Evolutionary conservation across 1,139 yeast genomes (phyloP).

Genomic region (Saccharomycopsis crataegensis): DNA sequence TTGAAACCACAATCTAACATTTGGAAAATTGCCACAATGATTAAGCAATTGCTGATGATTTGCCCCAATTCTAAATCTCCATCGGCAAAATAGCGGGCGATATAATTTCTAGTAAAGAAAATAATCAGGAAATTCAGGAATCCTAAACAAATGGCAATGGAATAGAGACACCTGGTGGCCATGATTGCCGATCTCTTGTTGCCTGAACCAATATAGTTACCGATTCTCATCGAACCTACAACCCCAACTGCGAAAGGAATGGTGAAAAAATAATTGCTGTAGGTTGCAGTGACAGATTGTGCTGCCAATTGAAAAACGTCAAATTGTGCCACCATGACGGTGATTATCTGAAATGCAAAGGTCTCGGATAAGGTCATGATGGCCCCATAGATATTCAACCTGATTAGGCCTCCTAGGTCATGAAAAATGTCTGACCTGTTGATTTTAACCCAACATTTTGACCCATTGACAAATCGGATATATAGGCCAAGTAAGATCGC

Average conservation of each 20-base stretch:
- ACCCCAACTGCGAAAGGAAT: conserved; percentile 69
- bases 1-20: conserved; percentile 44
- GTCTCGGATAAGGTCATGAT: conserved; percentile 63
- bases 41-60: conserved; percentile 42
- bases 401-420: conserved; percentile 47
- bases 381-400: conserved; percentile 53
- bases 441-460: conserved; percentile 50
- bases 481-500: conserved; percentile 40
- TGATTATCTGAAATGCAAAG: conserved; percentile 60
- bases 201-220: conserved; percentile 72
- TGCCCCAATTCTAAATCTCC: conserved; percentile 42
- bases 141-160: conserved; percentile 39
- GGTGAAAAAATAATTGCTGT: conserved; percentile 62
- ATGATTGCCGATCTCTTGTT: conserved; percentile 42
- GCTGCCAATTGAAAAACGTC: conserved; percentile 66
- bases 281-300: conserved; percentile 63
- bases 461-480: conserved; percentile 40
- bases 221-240: conserved; percentile 69
- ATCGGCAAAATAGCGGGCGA: conserved; percentile 44
- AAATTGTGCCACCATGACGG: conserved; percentile 53
- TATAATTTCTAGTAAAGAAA: conserved; percentile 32
- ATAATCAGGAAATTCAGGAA: conserved; percentile 33
- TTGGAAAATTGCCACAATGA: conserved; percentile 53
- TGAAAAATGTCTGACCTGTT: conserved; percentile 33
- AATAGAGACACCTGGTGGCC: conserved; percentile 36